A percentile compares a stretch with the other conserved stretches of the same genome.
Conservation (phyloP, 2,329 filamentous ascomycete species). For the Talaromyces sp. region DNA sequence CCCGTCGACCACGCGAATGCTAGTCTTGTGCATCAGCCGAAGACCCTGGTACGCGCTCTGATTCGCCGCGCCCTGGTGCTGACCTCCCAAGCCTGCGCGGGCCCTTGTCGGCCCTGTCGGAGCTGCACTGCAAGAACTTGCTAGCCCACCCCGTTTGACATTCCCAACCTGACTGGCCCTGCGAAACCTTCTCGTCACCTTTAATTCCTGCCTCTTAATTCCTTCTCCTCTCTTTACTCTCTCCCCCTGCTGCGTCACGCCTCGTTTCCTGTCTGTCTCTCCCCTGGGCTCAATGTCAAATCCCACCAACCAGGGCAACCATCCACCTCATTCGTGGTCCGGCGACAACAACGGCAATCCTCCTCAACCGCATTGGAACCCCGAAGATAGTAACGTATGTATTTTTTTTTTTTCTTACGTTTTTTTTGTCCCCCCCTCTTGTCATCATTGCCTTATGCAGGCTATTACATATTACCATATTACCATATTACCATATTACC, state of each 20-base stretch:
- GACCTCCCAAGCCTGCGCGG: constrained; percentile 8
- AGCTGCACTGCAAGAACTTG: constrained; percentile 12
- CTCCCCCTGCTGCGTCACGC: background rate
- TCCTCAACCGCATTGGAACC: constrained; percentile 8
- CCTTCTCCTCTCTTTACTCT: constrained; percentile 8
- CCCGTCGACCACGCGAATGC: constrained; percentile 14
- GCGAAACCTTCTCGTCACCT: constrained; percentile 12
- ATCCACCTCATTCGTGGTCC: constrained; percentile 13
- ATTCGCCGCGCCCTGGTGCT: constrained; percentile 13
- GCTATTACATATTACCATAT: background rate
- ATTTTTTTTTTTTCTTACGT: background rate
- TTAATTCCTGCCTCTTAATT: constrained; percentile 8
- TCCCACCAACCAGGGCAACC: constrained; percentile 12
- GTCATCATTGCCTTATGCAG: background rate
- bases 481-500: background rate
- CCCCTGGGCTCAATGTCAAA: constrained; percentile 14
- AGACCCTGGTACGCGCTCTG: constrained; percentile 11
- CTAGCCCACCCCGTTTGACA: constrained; percentile 12
- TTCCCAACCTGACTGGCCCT: constrained; percentile 13
- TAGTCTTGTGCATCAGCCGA: constrained; percentile 15
- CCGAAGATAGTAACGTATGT: constrained; percentile 12
- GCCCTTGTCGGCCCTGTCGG: constrained; percentile 14
- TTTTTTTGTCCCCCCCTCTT: background rate
- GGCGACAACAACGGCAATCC: constrained; percentile 8
- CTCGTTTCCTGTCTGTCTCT: constrained; percentile 8